Evolutionary conservation across 306 rosid species (phyloP).

Genomic region (Vachellia pachyceras): DNA sequence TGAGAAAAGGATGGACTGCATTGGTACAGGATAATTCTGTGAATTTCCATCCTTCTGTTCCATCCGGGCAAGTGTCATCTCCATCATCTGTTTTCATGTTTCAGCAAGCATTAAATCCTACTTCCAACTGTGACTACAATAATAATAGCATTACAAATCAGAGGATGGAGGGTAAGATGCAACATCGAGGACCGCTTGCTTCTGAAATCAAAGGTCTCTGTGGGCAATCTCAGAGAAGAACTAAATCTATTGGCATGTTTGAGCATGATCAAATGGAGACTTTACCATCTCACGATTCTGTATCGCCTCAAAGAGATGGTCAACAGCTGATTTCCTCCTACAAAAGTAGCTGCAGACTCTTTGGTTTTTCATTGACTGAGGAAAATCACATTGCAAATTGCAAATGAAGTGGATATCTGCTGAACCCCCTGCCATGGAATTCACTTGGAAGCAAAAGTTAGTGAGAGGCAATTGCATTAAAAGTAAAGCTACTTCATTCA

Average conservation of each 20-base stretch:
- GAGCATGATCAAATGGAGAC: conserved; percentile 42
- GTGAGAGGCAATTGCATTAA: conserved; percentile 59
- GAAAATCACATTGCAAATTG: conserved; percentile 56
- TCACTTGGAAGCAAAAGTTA: conserved; percentile 51
- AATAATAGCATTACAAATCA: conserved; percentile 28
- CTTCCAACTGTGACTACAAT: conserved; percentile 42
- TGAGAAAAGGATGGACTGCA: conserved; percentile 67
- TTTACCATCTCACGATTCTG: conserved; percentile 40
- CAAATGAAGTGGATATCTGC: conserved; percentile 49
- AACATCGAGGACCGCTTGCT: conserved; percentile 25
- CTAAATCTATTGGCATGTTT: conserved; percentile 27
- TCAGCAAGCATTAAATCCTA: conserved; percentile 75
- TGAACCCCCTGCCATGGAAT: conserved; percentile 53
- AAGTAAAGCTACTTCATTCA: conserved; percentile 56
- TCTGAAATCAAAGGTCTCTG: conserved; percentile 49
- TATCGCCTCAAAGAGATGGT: conserved; percentile 44
- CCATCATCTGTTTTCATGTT: conserved; percentile 97
- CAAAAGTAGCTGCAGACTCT: conserved; percentile 86
- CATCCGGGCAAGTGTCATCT: conserved; percentile 76
- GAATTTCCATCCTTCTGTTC: conserved; percentile 53
- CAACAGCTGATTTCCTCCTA: conserved; percentile 62
- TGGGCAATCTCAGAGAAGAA: conserved; percentile 41
- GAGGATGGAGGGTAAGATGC: conserved; percentile 43
- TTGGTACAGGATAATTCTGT: conserved; percentile 52
- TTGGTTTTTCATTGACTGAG: conserved; percentile 87